phyloP scores from a whole-genome alignment of 2,329 filamentous ascomycete genomes.

The Claviceps sp. region DNA sequence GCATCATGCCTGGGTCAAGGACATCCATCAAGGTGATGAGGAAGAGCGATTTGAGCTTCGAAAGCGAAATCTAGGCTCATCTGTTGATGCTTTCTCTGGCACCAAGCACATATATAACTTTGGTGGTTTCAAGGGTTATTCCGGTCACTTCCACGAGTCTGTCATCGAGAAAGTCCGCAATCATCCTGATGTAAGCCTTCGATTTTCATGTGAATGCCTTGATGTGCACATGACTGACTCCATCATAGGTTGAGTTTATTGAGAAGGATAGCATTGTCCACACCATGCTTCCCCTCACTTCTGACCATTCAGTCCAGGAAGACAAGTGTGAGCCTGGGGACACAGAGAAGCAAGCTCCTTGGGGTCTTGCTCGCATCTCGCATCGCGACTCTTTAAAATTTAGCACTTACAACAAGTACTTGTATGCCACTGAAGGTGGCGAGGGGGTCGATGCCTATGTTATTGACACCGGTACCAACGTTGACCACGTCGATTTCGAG shows the following conservation, averaged over 20 bases:
- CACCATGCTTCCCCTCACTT: conserved; percentile 46
- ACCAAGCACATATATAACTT: conserved; percentile 97
- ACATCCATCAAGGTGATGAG: conserved; percentile 60
- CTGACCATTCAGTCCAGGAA: conserved; percentile 22
- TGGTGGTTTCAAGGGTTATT: conserved; percentile 74
- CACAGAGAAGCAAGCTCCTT: conserved; percentile 87
- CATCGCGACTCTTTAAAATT: conserved; percentile 82
- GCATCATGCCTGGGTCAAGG: conserved; percentile 87
- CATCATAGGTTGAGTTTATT: conserved; percentile 75
- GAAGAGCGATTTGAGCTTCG: conserved; percentile 69
- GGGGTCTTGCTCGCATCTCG: conserved; percentile 96
- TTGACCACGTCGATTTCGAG: conserved; percentile 91
- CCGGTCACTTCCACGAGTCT: conserved; percentile 88
- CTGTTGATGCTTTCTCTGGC: conserved; percentile 63
- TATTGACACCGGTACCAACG: conserved; percentile 94
- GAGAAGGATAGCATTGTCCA: conserved; percentile 91
- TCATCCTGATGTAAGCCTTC: conserved; percentile 82
- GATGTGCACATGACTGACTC: neutral
- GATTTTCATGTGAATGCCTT: neutral
- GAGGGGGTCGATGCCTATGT: conserved; percentile 98
- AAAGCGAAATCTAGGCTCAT: conserved; percentile 68
- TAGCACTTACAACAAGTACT: conserved; percentile 94
- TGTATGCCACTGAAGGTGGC: conserved; percentile 78
- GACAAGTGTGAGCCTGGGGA: conserved; percentile 36
- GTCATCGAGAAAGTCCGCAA: conserved; percentile 85